Conservation (phyloP, 306 rosid genomes). For the Cicer pinnatifidum region DNA sequence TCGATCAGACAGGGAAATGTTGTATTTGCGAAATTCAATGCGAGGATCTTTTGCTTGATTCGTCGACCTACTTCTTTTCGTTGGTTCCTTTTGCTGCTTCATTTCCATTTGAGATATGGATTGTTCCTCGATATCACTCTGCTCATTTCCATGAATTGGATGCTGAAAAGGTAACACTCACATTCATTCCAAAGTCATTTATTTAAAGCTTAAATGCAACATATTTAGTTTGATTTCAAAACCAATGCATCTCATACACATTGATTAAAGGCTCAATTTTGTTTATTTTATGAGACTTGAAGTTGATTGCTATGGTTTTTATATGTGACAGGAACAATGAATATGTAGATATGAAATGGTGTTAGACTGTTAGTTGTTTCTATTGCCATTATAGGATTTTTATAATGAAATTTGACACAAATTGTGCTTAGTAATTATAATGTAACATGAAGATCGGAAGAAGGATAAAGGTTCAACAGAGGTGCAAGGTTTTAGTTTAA, state of each 20-base stretch:
- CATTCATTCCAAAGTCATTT: background rate
- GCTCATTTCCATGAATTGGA: constrained; percentile 74
- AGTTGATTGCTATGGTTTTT: background rate
- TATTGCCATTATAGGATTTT: background rate
- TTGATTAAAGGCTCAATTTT: background rate
- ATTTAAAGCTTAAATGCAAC: background rate
- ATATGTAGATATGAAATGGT: constrained; percentile 20
- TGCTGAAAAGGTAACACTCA: constrained; percentile 56
- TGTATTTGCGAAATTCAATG: constrained; percentile 58
- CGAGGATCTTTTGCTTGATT: constrained; percentile 60
- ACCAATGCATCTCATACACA: constrained; percentile 8
- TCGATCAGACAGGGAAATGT: constrained; percentile 63
- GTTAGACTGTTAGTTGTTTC: constrained; percentile 16
- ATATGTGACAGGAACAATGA: constrained; percentile 18
- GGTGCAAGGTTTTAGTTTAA: constrained; percentile 5
- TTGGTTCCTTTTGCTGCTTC: constrained; percentile 79
- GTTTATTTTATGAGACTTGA: background rate
- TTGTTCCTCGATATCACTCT: constrained; percentile 71
- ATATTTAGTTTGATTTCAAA: constrained; percentile 2
- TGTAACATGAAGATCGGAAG: background rate
- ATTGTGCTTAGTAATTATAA: too few relatives aligned
- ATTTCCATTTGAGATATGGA: constrained; percentile 89
- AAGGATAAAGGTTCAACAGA: background rate
- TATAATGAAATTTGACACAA: constrained; percentile 10
- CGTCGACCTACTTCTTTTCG: constrained; percentile 63